Conservation (phyloP, 331 rosid species). For the Prunus yedoensis region DNA sequence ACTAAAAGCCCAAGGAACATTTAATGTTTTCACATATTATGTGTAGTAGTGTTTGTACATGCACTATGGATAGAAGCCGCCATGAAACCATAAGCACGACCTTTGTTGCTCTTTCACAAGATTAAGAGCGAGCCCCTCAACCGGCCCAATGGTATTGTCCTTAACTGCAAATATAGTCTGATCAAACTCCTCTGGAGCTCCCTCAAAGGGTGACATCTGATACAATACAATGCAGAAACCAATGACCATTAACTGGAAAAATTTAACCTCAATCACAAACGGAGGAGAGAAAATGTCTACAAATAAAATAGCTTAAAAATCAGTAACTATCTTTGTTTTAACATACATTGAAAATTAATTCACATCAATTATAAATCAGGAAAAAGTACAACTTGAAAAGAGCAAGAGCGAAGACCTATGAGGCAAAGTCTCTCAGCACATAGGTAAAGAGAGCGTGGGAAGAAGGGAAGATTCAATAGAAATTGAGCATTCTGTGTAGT, state of each 20-base stretch:
- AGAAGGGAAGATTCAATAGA: too few species aligned
- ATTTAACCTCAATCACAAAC: neutral
- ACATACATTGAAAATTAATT: too few species aligned
- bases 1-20: neutral
- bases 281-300: neutral
- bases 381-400: too few species aligned
- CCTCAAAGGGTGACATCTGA: conserved; percentile 81
- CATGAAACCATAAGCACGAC: conserved; percentile 30
- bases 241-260: neutral
- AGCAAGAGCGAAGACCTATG: too few species aligned
- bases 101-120: conserved; percentile 72
- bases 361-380: too few species aligned
- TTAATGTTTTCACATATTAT: neutral
- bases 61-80: neutral
- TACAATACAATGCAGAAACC: neutral
- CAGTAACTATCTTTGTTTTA: too few species aligned
- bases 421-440: too few species aligned
- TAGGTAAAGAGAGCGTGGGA: too few species aligned
- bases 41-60: neutral
- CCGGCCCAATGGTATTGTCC: conserved; percentile 54
- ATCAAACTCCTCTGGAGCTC: conserved; percentile 91
- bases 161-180: conserved; percentile 73
- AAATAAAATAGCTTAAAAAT: too few species aligned
- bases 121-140: conserved; percentile 64
- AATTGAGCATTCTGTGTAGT: too few species aligned